phyloP scores from a whole-genome alignment of 495 filamentous ascomycete species.

The Hyphodiscus hymeniophilus region DNA sequence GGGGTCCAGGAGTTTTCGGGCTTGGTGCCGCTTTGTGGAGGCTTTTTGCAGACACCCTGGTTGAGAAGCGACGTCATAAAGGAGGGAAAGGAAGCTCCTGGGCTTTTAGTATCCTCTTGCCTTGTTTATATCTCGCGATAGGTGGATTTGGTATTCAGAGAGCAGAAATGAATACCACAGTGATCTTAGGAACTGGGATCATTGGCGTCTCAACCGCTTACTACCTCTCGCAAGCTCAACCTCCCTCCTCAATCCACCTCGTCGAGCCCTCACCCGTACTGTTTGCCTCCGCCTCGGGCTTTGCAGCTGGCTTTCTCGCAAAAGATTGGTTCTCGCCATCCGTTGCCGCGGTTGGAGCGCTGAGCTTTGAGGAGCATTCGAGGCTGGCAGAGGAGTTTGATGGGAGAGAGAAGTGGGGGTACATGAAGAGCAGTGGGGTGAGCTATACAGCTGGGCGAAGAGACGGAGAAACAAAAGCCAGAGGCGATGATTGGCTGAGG shows the following conservation, averaged over 20 bases:
- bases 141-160: too few species aligned
- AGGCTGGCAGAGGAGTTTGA: slow-evolving; percentile 50
- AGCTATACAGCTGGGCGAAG: slow-evolving; percentile 34
- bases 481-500: slow-evolving; percentile 53
- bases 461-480: slow-evolving; percentile 22
- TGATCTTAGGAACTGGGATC: slow-evolving; percentile 74
- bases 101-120: not conserved
- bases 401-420: slow-evolving; percentile 61
- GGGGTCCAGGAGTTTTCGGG: too few species aligned
- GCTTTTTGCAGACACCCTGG: too few species aligned
- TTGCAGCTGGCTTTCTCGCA: slow-evolving; percentile 67
- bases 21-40: too few species aligned
- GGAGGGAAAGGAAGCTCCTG: too few species aligned
- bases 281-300: slow-evolving; percentile 66
- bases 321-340: slow-evolving; percentile 59
- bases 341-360: slow-evolving; percentile 46
- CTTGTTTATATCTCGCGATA: too few species aligned
- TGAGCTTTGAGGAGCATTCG: slow-evolving; percentile 64
- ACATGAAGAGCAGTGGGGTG: slow-evolving; percentile 53
- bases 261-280: slow-evolving; percentile 56
- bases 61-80: too few species aligned
- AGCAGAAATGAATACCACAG: slow-evolving; percentile 30
- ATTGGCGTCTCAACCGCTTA: slow-evolving; percentile 73
- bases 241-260: slow-evolving; percentile 53
- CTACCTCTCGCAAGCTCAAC: slow-evolving; percentile 53